phyloP scores from a whole-genome alignment of 2,329 filamentous ascomycete species.

The Fusarium setosum region DNA sequence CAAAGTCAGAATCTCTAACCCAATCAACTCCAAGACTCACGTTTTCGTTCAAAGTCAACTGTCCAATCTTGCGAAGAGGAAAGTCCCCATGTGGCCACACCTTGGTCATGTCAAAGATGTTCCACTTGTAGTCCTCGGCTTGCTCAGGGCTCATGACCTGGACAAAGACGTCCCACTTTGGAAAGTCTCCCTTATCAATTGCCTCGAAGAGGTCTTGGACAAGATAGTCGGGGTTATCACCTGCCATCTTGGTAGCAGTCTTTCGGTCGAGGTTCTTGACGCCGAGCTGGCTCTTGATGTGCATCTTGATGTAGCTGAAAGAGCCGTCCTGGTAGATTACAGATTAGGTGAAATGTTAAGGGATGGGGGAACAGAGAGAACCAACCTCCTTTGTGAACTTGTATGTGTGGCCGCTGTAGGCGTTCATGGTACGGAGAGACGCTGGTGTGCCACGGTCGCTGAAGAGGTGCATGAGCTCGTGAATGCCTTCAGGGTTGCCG shows the following conservation, averaged over 20 bases:
- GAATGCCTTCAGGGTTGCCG: conserved; percentile 68
- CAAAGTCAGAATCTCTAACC: neutral
- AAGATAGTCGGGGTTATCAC: conserved; percentile 70
- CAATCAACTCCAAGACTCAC: conserved; percentile 34
- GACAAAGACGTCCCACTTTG: conserved; percentile 72
- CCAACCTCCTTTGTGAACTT: conserved; percentile 67
- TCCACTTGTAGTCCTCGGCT: conserved; percentile 72
- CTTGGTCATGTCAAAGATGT: conserved; percentile 78
- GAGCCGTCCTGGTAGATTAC: conserved; percentile 58
- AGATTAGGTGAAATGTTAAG: neutral
- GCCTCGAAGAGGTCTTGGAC: conserved; percentile 73
- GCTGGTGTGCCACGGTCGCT: conserved; percentile 74
- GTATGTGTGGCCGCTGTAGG: conserved; percentile 74
- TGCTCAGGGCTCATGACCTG: conserved; percentile 73
- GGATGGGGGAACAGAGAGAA: neutral
- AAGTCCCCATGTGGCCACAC: conserved; percentile 76
- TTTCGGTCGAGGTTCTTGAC: conserved; percentile 61
- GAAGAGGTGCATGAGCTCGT: conserved; percentile 68
- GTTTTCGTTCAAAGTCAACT: conserved; percentile 76
- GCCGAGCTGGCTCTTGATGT: conserved; percentile 72
- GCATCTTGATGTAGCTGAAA: conserved; percentile 74
- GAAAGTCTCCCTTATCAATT: conserved; percentile 69
- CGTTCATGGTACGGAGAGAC: conserved; percentile 74
- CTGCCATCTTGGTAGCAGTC: conserved; percentile 43
- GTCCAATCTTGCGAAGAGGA: conserved; percentile 69